phyloP scores from a whole-genome alignment of 805 yeast genomes.

The Yarrowia osloensis region DNA sequence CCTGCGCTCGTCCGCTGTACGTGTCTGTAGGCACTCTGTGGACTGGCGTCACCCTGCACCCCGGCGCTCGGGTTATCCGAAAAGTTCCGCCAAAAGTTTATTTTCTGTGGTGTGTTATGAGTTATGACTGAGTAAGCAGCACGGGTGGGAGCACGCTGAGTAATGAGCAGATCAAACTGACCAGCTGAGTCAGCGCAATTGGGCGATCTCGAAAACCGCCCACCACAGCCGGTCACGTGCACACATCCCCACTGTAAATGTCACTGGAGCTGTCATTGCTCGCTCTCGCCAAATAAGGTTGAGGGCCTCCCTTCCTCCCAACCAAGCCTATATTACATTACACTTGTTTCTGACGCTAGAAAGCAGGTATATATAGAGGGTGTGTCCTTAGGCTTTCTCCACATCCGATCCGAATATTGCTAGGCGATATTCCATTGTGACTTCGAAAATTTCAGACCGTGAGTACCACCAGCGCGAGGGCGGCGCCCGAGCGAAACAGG shows the following conservation, averaged over 20 bases:
- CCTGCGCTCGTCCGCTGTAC: neutral
- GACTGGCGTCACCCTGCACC: constrained; percentile 20
- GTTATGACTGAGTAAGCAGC: neutral
- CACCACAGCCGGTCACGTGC: too few species aligned
- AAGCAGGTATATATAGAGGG: constrained; percentile 22
- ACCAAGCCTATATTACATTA: constrained; percentile 22
- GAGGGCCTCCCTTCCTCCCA: constrained; percentile 22
- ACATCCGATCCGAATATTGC: constrained; percentile 25
- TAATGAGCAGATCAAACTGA: too few species aligned
- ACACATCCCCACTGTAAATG: too few species aligned
- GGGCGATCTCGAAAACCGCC: too few species aligned
- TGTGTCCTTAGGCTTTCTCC: constrained; percentile 21
- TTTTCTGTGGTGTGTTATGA: neutral
- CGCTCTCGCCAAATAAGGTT: neutral
- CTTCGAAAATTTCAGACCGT: constrained; percentile 20
- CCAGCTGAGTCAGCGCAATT: neutral
- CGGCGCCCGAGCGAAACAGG: neutral
- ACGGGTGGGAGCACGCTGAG: too few species aligned
- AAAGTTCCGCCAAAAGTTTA: constrained; percentile 7
- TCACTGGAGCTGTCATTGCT: too few species aligned
- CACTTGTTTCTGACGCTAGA: constrained; percentile 7
- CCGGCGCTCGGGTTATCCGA: constrained; percentile 28
- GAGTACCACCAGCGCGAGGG: neutral
- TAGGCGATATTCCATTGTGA: constrained; percentile 16
- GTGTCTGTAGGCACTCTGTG: constrained; percentile 1